Conservation (phyloP, 2,329 filamentous ascomycete genomes). For the Geoglossum cookeanum region DNA sequence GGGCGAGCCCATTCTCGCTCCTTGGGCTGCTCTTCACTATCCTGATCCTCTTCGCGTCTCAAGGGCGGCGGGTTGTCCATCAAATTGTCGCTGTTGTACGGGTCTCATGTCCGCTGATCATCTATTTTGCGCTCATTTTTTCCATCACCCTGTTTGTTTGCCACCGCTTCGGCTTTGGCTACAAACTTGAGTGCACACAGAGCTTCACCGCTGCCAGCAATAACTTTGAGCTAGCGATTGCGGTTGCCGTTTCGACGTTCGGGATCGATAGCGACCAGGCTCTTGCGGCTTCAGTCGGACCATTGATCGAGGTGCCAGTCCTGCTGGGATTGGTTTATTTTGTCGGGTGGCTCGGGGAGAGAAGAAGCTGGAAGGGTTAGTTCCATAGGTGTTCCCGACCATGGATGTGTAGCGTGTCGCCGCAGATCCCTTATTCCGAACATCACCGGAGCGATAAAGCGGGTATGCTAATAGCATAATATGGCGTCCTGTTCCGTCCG, state of each 20-base stretch:
- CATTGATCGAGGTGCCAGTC: slow-evolving; percentile 73
- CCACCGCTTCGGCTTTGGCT: slow-evolving; percentile 47
- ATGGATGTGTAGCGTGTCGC: background rate
- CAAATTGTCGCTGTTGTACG: slow-evolving; percentile 70
- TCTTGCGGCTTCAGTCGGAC: slow-evolving; percentile 64
- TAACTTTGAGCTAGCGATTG: slow-evolving; percentile 84
- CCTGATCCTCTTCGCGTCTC: slow-evolving; percentile 65
- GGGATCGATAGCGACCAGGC: slow-evolving; percentile 63
- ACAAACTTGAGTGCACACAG: slow-evolving; percentile 52
- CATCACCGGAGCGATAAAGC: no score
- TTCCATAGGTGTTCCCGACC: no score
- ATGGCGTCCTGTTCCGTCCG: no score
- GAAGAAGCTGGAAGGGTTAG: slow-evolving; percentile 32
- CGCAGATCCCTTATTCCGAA: no score
- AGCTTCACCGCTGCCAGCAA: slow-evolving; percentile 84
- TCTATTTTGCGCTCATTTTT: slow-evolving; percentile 68
- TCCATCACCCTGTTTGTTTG: slow-evolving; percentile 44
- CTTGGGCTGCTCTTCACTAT: slow-evolving; percentile 79
- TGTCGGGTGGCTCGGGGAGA: slow-evolving; percentile 37
- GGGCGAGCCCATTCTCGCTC: slow-evolving; percentile 53
- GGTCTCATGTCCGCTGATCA: slow-evolving; percentile 59
- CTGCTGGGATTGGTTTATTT: slow-evolving; percentile 60
- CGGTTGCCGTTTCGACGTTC: slow-evolving; percentile 66
- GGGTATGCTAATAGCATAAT: no score
- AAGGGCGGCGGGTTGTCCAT: slow-evolving; percentile 56